Conservation (phyloP, 768 basidiomycete genomes). For the Cystobasidium ongulense region DNA sequence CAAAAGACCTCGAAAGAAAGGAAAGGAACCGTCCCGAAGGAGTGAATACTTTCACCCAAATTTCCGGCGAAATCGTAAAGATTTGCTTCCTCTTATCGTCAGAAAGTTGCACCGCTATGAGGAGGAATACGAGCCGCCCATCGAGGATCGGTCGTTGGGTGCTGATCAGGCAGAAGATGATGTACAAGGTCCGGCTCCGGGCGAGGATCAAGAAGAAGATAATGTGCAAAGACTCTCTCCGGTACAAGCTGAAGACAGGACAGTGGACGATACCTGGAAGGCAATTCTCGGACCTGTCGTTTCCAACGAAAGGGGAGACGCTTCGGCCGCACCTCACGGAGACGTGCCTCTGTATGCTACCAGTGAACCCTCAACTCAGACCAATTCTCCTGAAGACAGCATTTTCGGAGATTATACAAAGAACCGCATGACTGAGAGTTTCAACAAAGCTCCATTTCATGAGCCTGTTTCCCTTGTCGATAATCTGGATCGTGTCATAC, state of each 20-base stretch:
- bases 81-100: neutral
- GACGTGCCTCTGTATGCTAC: neutral
- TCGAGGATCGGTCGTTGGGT: no score
- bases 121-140: no score
- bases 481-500: neutral
- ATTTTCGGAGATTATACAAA: no score
- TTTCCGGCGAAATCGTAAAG: neutral
- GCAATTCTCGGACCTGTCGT: neutral
- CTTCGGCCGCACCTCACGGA: neutral
- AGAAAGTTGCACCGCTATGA: no score
- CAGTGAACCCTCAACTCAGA: neutral
- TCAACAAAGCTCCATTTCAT: no score
- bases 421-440: no score
- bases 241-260: no score
- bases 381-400: neutral
- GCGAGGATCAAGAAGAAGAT: no score
- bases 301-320: neutral
- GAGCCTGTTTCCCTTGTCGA: neutral
- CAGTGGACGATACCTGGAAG: neutral
- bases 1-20: neutral
- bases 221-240: no score
- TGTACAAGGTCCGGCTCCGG: no score
- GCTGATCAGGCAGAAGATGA: no score
- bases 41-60: neutral
- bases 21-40: neutral